Percentiles rank a stretch among this genome's conserved stretches.
These are phyloP conservation scores for Kodamaea nitidulidarum DNA, from an alignment of 805 yeast genomes.

Conservation along the genomic window DNA sequence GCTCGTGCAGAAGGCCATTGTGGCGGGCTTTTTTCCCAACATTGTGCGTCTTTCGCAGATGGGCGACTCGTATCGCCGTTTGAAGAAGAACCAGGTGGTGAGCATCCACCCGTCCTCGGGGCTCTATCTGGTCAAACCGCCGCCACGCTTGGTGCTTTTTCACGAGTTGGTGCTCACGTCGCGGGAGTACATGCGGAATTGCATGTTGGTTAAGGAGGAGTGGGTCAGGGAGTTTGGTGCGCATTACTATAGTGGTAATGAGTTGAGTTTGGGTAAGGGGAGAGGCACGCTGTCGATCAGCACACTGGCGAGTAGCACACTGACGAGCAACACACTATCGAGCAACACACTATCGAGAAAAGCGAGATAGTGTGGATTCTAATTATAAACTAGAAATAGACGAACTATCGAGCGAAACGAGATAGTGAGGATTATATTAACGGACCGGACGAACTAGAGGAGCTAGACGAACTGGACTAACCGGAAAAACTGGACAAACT, in stretches of 20 bases:
- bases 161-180: conserved; percentile 82
- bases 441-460: no score
- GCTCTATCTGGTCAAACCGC: conserved; percentile 60
- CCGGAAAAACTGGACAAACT: no score
- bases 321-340: no score
- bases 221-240: conserved; percentile 79
- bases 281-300: no score
- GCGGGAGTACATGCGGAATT: conserved; percentile 83
- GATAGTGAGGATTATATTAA: no score
- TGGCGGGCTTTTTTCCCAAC: conserved; percentile 69
- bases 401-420: no score
- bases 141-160: conserved; percentile 69
- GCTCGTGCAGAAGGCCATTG: conserved; percentile 50
- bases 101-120: conserved; percentile 84
- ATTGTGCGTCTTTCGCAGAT: conserved; percentile 53
- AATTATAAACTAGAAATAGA: no score
- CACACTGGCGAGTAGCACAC: no score
- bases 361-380: no score
- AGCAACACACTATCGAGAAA: no score
- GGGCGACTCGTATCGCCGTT: conserved; percentile 68
- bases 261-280: conserved; percentile 16
- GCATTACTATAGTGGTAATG: conserved; percentile 41
- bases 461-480: no score
- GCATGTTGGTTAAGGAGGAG: conserved; percentile 64
- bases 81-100: conserved; percentile 68